Conservation (phyloP, 768 basidiomycete species). For the Calocybe indica region DNA sequence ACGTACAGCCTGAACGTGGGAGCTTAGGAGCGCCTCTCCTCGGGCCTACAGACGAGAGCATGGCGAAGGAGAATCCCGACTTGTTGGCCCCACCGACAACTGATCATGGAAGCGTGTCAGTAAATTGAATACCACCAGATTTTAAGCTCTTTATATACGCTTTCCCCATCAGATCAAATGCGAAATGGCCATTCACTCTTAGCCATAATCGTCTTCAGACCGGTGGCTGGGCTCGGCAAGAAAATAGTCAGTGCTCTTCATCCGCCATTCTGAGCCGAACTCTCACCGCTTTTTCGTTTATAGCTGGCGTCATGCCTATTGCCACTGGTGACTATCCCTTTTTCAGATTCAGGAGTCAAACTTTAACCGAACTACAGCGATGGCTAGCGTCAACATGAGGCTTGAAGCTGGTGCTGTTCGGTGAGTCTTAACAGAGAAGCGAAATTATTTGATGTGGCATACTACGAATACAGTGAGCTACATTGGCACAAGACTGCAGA, state of each 20-base stretch:
- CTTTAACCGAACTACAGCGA: constrained; percentile 16
- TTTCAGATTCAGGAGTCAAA: neutral
- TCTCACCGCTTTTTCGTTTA: constrained; percentile 1
- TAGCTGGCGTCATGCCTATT: constrained; percentile 43
- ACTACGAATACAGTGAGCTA: constrained; percentile 30
- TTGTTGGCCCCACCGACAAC: constrained; percentile 38
- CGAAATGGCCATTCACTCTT: constrained; percentile 53
- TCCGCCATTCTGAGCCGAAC: neutral
- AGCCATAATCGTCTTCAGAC: constrained; percentile 52
- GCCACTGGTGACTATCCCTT: constrained; percentile 30
- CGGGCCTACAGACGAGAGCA: constrained; percentile 32
- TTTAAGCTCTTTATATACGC: neutral
- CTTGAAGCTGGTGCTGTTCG: constrained; percentile 44
- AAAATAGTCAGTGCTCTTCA: constrained; percentile 32
- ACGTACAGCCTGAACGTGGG: constrained; percentile 28
- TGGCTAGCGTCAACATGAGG: constrained; percentile 49
- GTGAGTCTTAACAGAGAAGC: constrained; percentile 15
- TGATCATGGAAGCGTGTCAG: constrained; percentile 38
- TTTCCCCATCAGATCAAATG: constrained; percentile 29
- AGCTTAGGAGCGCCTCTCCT: constrained; percentile 33
- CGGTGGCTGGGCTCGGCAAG: constrained; percentile 56
- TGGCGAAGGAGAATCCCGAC: constrained; percentile 41
- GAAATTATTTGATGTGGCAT: neutral
- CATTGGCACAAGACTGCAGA: constrained; percentile 50
- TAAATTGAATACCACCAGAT: neutral